Percentiles rank a stretch among this genome's conserved stretches.
Conservation (phyloP, 2,329 filamentous ascomycete species). For the Aspergillus unguis region DNA sequence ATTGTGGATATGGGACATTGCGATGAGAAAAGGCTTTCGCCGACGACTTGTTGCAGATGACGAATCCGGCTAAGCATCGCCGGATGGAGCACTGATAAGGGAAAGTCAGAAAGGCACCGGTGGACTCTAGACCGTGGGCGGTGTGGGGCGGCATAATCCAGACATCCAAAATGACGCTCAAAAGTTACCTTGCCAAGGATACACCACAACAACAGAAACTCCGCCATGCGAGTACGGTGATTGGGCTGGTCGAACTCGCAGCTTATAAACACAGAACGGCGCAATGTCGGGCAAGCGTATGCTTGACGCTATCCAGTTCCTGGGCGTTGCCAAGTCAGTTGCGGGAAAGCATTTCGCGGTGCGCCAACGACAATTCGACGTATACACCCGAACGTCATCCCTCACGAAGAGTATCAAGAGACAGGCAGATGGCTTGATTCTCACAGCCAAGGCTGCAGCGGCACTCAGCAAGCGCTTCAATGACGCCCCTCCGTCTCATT, state of each 20-base stretch:
- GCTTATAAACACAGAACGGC: neutral
- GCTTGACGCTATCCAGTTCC: constrained; percentile 68
- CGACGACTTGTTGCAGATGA: neutral
- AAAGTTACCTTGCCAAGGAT: neutral
- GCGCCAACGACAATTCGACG: constrained; percentile 59
- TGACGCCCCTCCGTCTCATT: constrained; percentile 37
- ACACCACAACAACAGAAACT: neutral
- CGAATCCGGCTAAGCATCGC: neutral
- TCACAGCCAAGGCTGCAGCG: constrained; percentile 60
- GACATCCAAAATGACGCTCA: neutral
- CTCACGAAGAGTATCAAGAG: constrained; percentile 60
- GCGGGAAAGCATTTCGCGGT: constrained; percentile 61
- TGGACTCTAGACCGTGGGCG: neutral
- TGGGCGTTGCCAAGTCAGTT: constrained; percentile 66
- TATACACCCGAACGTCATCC: constrained; percentile 63
- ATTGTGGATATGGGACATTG: neutral
- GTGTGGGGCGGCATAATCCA: constrained; percentile 2
- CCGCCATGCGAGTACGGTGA: constrained; percentile 20
- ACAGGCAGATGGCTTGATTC: constrained; percentile 59
- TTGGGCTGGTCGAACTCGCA: neutral
- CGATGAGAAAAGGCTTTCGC: neutral
- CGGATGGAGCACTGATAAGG: constrained; percentile 3
- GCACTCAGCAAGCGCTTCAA: constrained; percentile 58
- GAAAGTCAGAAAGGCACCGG: neutral
- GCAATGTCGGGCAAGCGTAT: constrained; percentile 59